Evolutionary conservation across 495 filamentous ascomycete species (phyloP).

Genomic region (Pyrenopolyporus hunteri): DNA sequence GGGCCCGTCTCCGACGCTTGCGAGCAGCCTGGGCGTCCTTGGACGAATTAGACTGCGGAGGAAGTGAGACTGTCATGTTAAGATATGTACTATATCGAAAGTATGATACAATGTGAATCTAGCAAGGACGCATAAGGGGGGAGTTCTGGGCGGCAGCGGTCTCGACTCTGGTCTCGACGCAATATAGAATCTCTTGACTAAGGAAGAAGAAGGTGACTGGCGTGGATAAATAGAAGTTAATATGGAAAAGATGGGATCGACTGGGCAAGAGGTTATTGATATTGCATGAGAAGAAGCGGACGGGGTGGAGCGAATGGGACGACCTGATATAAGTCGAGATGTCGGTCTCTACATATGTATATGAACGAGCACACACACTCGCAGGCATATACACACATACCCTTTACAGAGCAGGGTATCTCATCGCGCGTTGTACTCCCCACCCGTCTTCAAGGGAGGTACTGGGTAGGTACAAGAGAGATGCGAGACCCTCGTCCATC

Average conservation of each 20-base stretch:
- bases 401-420: slow-evolving; percentile 28
- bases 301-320: slow-evolving; percentile 41
- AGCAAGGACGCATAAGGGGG: slow-evolving; percentile 40
- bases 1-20: slow-evolving; percentile 87
- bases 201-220: slow-evolving; percentile 45
- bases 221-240: slow-evolving; percentile 55
- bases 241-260: slow-evolving; percentile 49
- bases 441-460: slow-evolving; percentile 29
- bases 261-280: slow-evolving; percentile 42
- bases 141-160: slow-evolving; percentile 33
- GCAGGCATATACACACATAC: not conserved
- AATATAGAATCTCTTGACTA: slow-evolving; percentile 47
- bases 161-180: slow-evolving; percentile 43
- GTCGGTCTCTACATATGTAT: slow-evolving; percentile 37
- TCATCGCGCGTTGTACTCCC: slow-evolving; percentile 30
- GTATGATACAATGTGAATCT: slow-evolving; percentile 36
- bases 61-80: slow-evolving; percentile 55
- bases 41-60: slow-evolving; percentile 45
- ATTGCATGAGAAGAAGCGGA: slow-evolving; percentile 43
- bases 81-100: slow-evolving; percentile 34
- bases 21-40: slow-evolving; percentile 58
- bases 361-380: slow-evolving; percentile 29
- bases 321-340: slow-evolving; percentile 39
- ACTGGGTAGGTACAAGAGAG: slow-evolving; percentile 33
- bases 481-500: slow-evolving; percentile 17